Percentiles rank a stretch among this genome's conserved stretches.
These are phyloP conservation scores for Quercus tomentella DNA, from an alignment of 331 rosid genomes.

Conservation along the genomic window DNA sequence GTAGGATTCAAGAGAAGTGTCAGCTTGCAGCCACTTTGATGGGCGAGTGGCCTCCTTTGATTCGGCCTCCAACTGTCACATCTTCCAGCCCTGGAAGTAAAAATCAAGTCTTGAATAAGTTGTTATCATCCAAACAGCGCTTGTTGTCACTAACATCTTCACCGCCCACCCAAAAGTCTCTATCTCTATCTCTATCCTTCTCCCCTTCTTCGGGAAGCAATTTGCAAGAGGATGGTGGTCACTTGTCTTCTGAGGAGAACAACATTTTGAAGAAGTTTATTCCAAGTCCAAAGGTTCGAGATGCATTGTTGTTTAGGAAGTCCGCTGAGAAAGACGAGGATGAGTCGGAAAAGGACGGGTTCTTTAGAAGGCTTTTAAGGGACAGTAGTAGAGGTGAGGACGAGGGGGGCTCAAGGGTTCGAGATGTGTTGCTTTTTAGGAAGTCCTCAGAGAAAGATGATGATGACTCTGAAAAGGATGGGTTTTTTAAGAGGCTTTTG, in stretches of 20 bases:
- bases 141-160: slow-evolving; percentile 70
- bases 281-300: slow-evolving; percentile 82
- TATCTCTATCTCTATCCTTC: slow-evolving; percentile 54
- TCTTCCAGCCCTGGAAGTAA: slow-evolving; percentile 57
- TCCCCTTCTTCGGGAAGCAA: slow-evolving; percentile 57
- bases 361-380: slow-evolving; percentile 84
- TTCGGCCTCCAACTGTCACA: slow-evolving; percentile 50
- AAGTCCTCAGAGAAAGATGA: slow-evolving; percentile 75
- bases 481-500: slow-evolving; percentile 71
- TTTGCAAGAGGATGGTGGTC: slow-evolving; percentile 53
- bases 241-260: slow-evolving; percentile 63
- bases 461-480: slow-evolving; percentile 72
- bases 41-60: slow-evolving; percentile 89
- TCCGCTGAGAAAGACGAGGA: slow-evolving; percentile 75
- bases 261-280: slow-evolving; percentile 77
- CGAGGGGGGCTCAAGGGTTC: slow-evolving; percentile 62
- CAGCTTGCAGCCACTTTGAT: slow-evolving; percentile 82
- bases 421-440: slow-evolving; percentile 68
- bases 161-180: slow-evolving; percentile 60
- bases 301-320: slow-evolving; percentile 82
- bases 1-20: slow-evolving; percentile 86
- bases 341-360: slow-evolving; percentile 82
- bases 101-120: slow-evolving; percentile 72
- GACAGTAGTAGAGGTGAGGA: slow-evolving; percentile 70
- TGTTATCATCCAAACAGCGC: slow-evolving; percentile 78